phyloP scores from a whole-genome alignment of 2,329 filamentous ascomycete genomes.

The Fusarium sp. region DNA sequence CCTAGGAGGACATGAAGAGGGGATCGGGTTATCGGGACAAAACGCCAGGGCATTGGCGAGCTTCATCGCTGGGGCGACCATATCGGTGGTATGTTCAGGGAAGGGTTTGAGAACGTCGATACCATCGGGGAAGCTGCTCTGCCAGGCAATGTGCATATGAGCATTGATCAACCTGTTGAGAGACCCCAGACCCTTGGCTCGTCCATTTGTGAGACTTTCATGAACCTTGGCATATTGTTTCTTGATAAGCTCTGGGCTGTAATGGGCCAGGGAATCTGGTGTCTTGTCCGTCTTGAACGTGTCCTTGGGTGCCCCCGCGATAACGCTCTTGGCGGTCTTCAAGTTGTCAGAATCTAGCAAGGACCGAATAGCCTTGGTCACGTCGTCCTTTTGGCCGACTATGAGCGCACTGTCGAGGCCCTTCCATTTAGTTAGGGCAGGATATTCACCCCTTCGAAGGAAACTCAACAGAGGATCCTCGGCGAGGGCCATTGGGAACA shows the following conservation, averaged over 20 bases:
- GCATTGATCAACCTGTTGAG: conserved; percentile 83
- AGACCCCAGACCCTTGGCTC: conserved; percentile 70
- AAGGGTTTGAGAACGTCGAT: conserved; percentile 86
- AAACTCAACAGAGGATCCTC: conserved; percentile 79
- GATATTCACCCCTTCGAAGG: conserved; percentile 81
- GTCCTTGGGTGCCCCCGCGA: conserved; percentile 69
- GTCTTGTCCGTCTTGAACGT: conserved; percentile 74
- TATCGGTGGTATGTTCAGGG: conserved; percentile 77
- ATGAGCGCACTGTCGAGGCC: conserved; percentile 78
- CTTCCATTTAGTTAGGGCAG: conserved; percentile 79
- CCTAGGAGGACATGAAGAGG: conserved; percentile 87
- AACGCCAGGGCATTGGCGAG: conserved; percentile 80
- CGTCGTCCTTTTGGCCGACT: conserved; percentile 73
- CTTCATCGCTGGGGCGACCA: conserved; percentile 76
- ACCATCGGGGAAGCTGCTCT: conserved; percentile 80
- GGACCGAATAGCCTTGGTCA: conserved; percentile 72
- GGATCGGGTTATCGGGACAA: conserved; percentile 80
- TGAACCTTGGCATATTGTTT: conserved; percentile 76
- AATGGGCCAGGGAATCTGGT: conserved; percentile 80
- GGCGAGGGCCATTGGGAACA: conserved; percentile 84
- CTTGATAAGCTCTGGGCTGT: conserved; percentile 72
- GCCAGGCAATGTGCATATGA: conserved; percentile 88
- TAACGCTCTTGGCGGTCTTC: conserved; percentile 70
- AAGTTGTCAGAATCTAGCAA: conserved; percentile 65
- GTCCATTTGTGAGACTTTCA: conserved; percentile 68